Evolutionary conservation across 1,139 yeast genomes (phyloP), one percentile per base, ranked within the genome.

Genomic region (Suhomyces terraborum): DNA sequence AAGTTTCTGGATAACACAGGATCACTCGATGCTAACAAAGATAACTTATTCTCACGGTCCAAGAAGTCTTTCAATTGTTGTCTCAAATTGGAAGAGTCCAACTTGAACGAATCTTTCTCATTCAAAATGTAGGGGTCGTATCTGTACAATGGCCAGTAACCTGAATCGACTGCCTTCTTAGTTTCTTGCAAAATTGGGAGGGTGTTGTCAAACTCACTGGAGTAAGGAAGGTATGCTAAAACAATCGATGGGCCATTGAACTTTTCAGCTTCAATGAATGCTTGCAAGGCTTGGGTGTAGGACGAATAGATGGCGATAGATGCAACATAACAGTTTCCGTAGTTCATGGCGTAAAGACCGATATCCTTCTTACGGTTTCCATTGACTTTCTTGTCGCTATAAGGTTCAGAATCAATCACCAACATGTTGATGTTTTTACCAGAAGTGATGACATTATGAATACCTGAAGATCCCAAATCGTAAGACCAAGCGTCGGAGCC

Each of bases 401-500:
- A 82, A n/a, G 96, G 94, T 58, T 88, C 93, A n/a, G 94, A 85
- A 61, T 91, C 98, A 54, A 91, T 84, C 42, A 93, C 74, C 58
- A 91, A 78, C 79, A 91, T 78, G 62, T 93, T 93, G 54, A 91
- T 67, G 58, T 89, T 87, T 59, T 82, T 75, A 35, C 84, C 84
- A 0, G 93, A 82, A 24, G 89, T 68, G 36, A 91, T 70, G 12
- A 88, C 84, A 56, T 83, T 84, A 63, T 93, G 98, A 40, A 91
- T 86, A 61, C 98, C 96, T 8, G 96, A 85, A 50, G 87, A 75
- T 29, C 98, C 98, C 52, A 88, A 71, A 67, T 91, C 98, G 59
- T 84, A 89, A 16, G 96, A 79, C 98, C 98, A 91, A 24, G 95
- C 81, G 64, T 91, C 98, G 7, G 97, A 88, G 18, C 97, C 97